These are phyloP conservation scores for Trametes cubensis DNA, from an alignment of 768 basidiomycete genomes.

Conservation along the genomic window DNA sequence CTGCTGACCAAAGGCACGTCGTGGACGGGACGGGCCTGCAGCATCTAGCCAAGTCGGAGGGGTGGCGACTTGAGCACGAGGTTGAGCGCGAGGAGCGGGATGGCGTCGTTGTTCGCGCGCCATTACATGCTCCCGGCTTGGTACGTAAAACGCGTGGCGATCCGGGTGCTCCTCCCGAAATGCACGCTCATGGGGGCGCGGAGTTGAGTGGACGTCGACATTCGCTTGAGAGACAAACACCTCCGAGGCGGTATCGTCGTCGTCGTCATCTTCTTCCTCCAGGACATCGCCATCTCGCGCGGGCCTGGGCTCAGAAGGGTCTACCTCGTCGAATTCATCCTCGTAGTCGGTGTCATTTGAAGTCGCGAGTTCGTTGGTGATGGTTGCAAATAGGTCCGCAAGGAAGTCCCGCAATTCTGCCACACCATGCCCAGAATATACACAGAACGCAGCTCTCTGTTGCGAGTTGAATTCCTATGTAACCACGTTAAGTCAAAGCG, in stretches of 20 bases:
- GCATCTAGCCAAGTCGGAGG: slow-evolving; percentile 21
- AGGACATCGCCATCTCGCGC: background rate
- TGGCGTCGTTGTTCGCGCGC: slow-evolving; percentile 26
- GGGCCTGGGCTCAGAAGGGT: background rate
- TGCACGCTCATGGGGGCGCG: slow-evolving; percentile 9
- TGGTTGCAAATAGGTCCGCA: slow-evolving; percentile 72
- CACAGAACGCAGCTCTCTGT: slow-evolving; percentile 91
- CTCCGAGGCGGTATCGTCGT: slow-evolving; percentile 25
- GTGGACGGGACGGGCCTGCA: slow-evolving; percentile 48
- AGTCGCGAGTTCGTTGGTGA: slow-evolving; percentile 68
- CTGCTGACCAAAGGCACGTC: slow-evolving; percentile 55
- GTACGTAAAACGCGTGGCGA: background rate
- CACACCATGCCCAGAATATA: slow-evolving; percentile 93
- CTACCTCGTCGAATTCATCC: slow-evolving; percentile 29
- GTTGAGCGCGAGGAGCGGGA: slow-evolving; percentile 25
- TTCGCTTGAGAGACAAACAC: slow-evolving; percentile 9
- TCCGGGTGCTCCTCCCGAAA: slow-evolving; percentile 1
- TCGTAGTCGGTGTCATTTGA: slow-evolving; percentile 41
- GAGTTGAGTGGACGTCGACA: slow-evolving; percentile 5
- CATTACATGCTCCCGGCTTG: slow-evolving; percentile 26
- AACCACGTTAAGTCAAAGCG: background rate
- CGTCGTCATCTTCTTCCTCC: slow-evolving; percentile 40
- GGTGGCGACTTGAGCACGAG: slow-evolving; percentile 18
- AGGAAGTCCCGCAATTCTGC: slow-evolving; percentile 79
- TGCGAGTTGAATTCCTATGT: slow-evolving; percentile 85